Evolutionary conservation across 352 stramenopile species (phyloP), one percentile per base, ranked within the genome.

Genomic region (Pythium scleroteichum): DNA sequence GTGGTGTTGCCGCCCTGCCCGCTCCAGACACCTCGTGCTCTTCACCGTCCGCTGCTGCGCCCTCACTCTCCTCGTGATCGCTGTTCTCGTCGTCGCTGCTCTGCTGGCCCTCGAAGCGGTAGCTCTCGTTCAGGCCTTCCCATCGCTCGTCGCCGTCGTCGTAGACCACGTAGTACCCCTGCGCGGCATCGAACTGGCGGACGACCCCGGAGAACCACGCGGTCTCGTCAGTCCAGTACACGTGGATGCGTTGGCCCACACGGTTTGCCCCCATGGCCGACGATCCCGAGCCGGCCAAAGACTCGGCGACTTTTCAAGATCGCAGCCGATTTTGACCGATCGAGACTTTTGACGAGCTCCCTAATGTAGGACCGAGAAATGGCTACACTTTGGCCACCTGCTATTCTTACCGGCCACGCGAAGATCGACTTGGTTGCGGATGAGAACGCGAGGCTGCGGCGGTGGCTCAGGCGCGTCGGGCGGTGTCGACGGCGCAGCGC

Each of bases 141-240:
- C 85, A 94, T 23, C 79, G 77, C 68, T 92, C 78, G 59, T 94
- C 85, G 13, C 85, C 83, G 45, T 93, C 85, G 59, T 94, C 85
- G 45, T 94, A 93, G 10, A 88, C 54, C 26, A 94, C 76, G 24
- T 75, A 94, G 49, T 73, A 82, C 22, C 82, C 81, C 46, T 86
- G 68, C 5, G 10, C 42, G 1, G 61, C 57, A 17, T 85, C 68
- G 4, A 66, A 77, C 3, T 77, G 68, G 19, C 79, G 68, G 0
- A 93, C 66, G 1, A 65, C 56, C 0, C 83, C 85, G 40, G 62
- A 54, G 63, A 93, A 94, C 83, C 85, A 94, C 29, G 85, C 78
- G 19, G 68, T 71, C 55, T 93, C 85, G 42, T 92, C 82, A 13
- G 41, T 42, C 85, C 83, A 94, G 53, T 75, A 90, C 46, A 94